A percentile compares a stretch with the other conserved stretches of the same genome.
These are phyloP conservation scores for Sporothrix mexicana DNA, from an alignment of 2,329 filamentous ascomycete genomes.

Conservation along the genomic window DNA sequence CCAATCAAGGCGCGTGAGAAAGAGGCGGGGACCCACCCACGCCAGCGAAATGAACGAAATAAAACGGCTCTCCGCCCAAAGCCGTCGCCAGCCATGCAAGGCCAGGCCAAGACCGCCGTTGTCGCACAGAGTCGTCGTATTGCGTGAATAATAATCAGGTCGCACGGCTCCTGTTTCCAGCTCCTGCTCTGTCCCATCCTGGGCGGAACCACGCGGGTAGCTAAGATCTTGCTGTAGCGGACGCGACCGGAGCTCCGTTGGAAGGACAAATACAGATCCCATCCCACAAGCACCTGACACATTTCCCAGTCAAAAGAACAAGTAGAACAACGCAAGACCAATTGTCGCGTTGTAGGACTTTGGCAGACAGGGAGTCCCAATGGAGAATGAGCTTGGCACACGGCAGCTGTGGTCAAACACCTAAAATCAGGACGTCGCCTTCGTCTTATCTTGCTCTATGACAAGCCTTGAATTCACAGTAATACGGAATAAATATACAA, in stretches of 20 bases:
- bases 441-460: too few relatives aligned
- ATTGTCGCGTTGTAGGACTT: not conserved
- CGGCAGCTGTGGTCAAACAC: too few relatives aligned
- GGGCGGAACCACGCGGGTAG: constrained; percentile 28
- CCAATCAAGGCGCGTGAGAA: constrained; percentile 16
- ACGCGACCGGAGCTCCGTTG: constrained; percentile 30
- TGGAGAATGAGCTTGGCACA: not conserved
- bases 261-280: not conserved
- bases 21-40: not conserved
- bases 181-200: not conserved
- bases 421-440: too few relatives aligned
- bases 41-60: not conserved
- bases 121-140: constrained; percentile 31
- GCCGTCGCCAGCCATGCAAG: constrained; percentile 27
- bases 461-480: too few relatives aligned
- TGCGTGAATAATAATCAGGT: constrained; percentile 31
- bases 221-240: constrained; percentile 4
- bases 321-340: not conserved
- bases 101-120: constrained; percentile 28
- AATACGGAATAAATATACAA: too few relatives aligned
- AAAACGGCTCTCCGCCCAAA: constrained; percentile 23
- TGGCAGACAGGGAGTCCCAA: not conserved
- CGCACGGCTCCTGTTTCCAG: not conserved
- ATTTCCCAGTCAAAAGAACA: not conserved
- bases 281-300: not conserved